Evolutionary conservation across 148 eudicot genomes (phyloP).

Genomic region (Cornus florida): DNA sequence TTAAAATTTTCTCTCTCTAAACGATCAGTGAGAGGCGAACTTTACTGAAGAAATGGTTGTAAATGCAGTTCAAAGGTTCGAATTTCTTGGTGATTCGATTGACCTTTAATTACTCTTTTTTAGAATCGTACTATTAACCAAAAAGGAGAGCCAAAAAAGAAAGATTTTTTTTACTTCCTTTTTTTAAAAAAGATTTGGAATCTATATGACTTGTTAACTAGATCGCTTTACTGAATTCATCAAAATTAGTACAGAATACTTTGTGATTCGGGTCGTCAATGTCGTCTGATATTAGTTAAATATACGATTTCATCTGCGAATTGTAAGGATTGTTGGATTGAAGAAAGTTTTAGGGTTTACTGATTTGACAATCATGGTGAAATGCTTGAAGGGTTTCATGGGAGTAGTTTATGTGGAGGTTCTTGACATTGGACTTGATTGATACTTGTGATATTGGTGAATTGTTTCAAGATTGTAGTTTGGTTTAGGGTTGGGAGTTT

Average conservation of each 20-base stretch:
- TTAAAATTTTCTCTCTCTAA: neutral
- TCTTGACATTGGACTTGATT: slow-evolving; percentile 31
- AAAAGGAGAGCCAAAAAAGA: too few relatives aligned
- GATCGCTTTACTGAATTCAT: neutral
- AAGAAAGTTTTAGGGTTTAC: slow-evolving; percentile 3
- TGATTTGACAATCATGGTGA: slow-evolving; percentile 24
- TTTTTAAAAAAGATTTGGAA: too few relatives aligned
- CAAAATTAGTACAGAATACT: slow-evolving; percentile 7
- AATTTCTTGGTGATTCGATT: too few relatives aligned
- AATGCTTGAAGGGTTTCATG: slow-evolving; percentile 17
- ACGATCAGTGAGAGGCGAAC: neutral
- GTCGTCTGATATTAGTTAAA: slow-evolving; percentile 55
- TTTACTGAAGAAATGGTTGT: too few relatives aligned
- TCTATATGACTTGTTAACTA: neutral
- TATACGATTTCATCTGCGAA: slow-evolving; percentile 24
- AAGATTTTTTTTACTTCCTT: too few relatives aligned
- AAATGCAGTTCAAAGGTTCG: too few relatives aligned
- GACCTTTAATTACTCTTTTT: too few relatives aligned
- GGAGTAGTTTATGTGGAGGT: slow-evolving; percentile 21
- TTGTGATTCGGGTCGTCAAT: slow-evolving; percentile 26
- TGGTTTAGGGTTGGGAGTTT: slow-evolving; percentile 33
- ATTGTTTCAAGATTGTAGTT: slow-evolving; percentile 21
- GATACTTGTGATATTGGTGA: slow-evolving; percentile 27
- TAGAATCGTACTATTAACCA: too few relatives aligned
- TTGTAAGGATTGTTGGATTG: slow-evolving; percentile 24